phyloP scores from a whole-genome alignment of 805 yeast species.

The Sungouiella thailandica region DNA sequence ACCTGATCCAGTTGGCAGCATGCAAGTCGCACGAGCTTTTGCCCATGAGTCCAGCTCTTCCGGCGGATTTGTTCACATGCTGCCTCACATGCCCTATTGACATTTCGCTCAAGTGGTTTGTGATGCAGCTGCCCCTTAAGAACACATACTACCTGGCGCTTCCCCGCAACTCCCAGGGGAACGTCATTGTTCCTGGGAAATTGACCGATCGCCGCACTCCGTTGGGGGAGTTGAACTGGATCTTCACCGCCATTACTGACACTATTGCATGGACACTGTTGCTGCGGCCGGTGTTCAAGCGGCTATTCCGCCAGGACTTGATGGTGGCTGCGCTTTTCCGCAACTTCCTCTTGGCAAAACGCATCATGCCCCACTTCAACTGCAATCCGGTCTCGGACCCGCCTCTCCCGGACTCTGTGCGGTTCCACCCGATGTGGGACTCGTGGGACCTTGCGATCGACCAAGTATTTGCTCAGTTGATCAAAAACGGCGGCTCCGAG shows the following conservation, averaged over 20 bases:
- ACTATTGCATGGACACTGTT: constrained; percentile 96
- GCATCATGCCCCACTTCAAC: constrained; percentile 88
- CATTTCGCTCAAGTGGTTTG: constrained; percentile 86
- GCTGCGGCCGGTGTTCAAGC: constrained; percentile 82
- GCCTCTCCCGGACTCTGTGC: constrained; percentile 74
- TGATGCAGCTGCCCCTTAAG: constrained; percentile 71
- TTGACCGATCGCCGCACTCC: constrained; percentile 93
- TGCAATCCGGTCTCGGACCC: constrained; percentile 96
- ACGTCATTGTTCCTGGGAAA: constrained; percentile 79
- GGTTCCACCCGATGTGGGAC: constrained; percentile 92
- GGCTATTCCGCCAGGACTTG: constrained; percentile 88
- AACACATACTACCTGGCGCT: constrained; percentile 45
- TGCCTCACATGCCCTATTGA: constrained; percentile 95
- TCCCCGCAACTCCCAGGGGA: constrained; percentile 46
- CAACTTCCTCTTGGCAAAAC: constrained; percentile 84
- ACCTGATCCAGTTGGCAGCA: constrained; percentile 91
- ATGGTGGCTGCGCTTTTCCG: constrained; percentile 96
- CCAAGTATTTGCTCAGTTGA: constrained; percentile 75
- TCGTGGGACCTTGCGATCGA: constrained; percentile 97
- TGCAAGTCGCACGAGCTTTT: constrained; percentile 80
- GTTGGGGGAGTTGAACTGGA: constrained; percentile 94
- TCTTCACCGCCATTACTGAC: constrained; percentile 95
- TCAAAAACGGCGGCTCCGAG: constrained; percentile 37
- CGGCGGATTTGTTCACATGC: constrained; percentile 94
- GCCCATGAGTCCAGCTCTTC: constrained; percentile 91